These are phyloP conservation scores for Phlyctochytrium bullatum DNA, from an alignment of 192 early-diverging fungal species.

Conservation along the genomic window DNA sequence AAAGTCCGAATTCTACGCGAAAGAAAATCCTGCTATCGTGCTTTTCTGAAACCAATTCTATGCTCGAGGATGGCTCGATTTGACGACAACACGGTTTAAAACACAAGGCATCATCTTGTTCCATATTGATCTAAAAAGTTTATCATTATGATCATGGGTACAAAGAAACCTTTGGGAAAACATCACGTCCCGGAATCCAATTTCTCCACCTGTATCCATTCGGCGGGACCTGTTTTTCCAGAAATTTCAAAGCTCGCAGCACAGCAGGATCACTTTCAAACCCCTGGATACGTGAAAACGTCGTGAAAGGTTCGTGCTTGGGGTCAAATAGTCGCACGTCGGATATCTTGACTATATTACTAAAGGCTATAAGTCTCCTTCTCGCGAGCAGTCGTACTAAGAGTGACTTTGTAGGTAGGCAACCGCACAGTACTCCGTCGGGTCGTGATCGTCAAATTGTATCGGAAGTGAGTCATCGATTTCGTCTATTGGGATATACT, in stretches of 20 bases:
- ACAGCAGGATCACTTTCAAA: slow-evolving; percentile 33
- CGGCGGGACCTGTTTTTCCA: slow-evolving; percentile 17
- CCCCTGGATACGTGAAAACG: slow-evolving; percentile 16
- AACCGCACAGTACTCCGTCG: slow-evolving; percentile 25
- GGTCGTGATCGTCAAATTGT: slow-evolving; percentile 10
- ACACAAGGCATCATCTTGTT: no score
- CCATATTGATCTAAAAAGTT: no score
- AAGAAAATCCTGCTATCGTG: no score
- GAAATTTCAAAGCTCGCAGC: slow-evolving; percentile 12
- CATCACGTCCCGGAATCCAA: not conserved
- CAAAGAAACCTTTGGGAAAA: not conserved
- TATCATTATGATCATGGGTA: no score
- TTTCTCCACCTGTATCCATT: not conserved
- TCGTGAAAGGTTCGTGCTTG: slow-evolving; percentile 37
- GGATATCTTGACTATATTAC: slow-evolving; percentile 18
- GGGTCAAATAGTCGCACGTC: slow-evolving; percentile 37
- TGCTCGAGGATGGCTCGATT: no score
- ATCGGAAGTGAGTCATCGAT: slow-evolving; percentile 28
- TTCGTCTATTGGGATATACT: slow-evolving; percentile 31
- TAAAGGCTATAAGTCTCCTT: no score
- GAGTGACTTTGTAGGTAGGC: slow-evolving; percentile 29
- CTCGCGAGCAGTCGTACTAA: no score
- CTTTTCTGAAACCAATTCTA: no score
- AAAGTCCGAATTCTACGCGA: no score
- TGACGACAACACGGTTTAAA: no score